phyloP scores from a whole-genome alignment of 2,329 filamentous ascomycete genomes.

The Verticillium nonalfalfae region DNA sequence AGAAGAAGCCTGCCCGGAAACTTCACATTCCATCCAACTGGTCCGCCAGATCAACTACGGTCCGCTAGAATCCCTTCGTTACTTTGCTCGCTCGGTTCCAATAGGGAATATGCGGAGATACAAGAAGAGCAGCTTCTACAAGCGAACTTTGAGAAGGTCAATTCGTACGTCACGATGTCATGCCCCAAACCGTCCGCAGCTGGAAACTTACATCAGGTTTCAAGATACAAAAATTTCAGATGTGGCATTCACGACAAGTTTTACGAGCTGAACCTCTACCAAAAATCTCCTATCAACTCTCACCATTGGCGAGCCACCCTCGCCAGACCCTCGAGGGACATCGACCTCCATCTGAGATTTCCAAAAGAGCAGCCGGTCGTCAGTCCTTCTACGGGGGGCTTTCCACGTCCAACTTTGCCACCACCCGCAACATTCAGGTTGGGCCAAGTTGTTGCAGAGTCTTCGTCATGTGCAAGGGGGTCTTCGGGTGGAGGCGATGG shows the following conservation, averaged over 20 bases:
- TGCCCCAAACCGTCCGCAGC: no score
- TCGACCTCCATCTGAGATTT: conserved; percentile 23
- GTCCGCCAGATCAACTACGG: conserved; percentile 39
- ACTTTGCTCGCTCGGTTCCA: conserved; percentile 20
- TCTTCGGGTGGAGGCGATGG: no score
- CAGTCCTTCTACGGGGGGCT: no score
- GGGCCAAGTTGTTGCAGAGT: no score
- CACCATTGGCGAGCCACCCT: conserved; percentile 38
- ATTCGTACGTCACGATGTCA: conserved; percentile 23
- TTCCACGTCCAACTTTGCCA: no score
- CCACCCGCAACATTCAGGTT: no score
- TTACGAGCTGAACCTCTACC: conserved; percentile 42
- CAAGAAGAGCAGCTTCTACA: conserved; percentile 28
- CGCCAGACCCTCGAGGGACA: conserved; percentile 28
- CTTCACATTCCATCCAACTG: conserved; percentile 28
- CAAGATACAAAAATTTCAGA: conserved; percentile 38
- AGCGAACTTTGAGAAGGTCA: conserved; percentile 36
- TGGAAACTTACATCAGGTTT: not conserved
- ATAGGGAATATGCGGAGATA: conserved; percentile 22
- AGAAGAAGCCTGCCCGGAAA: no score
- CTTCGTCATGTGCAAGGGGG: no score
- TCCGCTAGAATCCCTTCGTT: conserved; percentile 32
- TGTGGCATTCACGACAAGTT: conserved; percentile 36
- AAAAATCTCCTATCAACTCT: conserved; percentile 35
- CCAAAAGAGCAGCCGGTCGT: no score